Evolutionary conservation across 2,329 filamentous ascomycete species (phyloP).

Genomic region (Biscogniauxia mediterranea): DNA sequence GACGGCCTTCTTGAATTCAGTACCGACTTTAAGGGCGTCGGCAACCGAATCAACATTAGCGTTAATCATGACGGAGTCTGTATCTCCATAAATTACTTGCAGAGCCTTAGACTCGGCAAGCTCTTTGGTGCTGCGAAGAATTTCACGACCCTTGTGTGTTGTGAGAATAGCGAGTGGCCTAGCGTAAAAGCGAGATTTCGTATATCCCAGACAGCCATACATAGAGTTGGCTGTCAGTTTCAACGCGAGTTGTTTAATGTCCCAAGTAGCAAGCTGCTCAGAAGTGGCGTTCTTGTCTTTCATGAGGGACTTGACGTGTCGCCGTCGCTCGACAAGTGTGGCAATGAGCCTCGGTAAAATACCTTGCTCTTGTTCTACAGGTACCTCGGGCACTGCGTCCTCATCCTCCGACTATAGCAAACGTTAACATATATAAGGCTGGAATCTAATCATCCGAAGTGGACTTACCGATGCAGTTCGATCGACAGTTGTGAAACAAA

Average conservation of each 20-base stretch:
- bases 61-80: constrained; percentile 99
- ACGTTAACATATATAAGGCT: constrained; percentile 31
- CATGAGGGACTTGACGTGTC: constrained; percentile 95
- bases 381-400: constrained; percentile 85
- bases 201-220: constrained; percentile 98
- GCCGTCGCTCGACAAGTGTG: constrained; percentile 82
- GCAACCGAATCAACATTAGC: constrained; percentile 93
- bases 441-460: neutral
- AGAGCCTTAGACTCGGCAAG: constrained; percentile 88
- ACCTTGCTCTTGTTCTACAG: constrained; percentile 72
- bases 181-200: constrained; percentile 95
- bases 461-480: constrained; percentile 64
- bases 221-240: constrained; percentile 99
- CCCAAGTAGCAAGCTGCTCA: constrained; percentile 90
- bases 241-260: constrained; percentile 94
- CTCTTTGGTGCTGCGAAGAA: constrained; percentile 92
- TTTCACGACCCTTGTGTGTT: constrained; percentile 96
- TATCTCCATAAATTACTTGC: constrained; percentile 97
- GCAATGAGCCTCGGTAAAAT: constrained; percentile 89
- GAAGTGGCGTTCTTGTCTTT: constrained; percentile 84
- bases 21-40: constrained; percentile 85
- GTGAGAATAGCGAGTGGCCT: constrained; percentile 92
- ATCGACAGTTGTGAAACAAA: constrained; percentile 97
- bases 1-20: constrained; percentile 92
- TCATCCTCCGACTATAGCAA: constrained; percentile 66